These are phyloP conservation scores for Fraxinus latifolia DNA, from an alignment of 305 asterid species.

Conservation along the genomic window DNA sequence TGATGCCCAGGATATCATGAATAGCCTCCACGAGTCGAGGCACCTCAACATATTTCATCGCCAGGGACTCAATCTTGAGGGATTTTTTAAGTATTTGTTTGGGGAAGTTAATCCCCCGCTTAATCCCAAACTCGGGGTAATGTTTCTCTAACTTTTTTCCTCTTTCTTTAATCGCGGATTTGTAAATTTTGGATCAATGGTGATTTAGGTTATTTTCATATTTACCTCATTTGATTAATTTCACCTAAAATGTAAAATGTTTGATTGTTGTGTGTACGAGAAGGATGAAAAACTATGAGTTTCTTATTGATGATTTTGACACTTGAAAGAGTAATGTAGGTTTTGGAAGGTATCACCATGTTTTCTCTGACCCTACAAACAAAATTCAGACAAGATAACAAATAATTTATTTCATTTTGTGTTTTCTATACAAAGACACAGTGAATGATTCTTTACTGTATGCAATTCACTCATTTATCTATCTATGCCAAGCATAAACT, in stretches of 20 bases:
- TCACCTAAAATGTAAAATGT: not conserved
- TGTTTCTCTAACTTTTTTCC: not conserved
- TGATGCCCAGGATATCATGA: conserved; percentile 62
- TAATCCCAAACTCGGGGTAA: conserved; percentile 63
- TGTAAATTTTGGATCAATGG: not conserved
- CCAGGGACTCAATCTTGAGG: conserved; percentile 53
- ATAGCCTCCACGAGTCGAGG: conserved; percentile 35
- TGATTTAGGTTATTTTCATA: not conserved
- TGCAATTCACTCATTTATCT: not conserved
- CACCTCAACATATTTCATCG: conserved; percentile 58
- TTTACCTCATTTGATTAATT: not conserved
- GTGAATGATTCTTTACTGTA: not conserved
- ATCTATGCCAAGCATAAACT: not conserved
- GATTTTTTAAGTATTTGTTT: conserved; percentile 66
- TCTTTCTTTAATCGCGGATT: not conserved
- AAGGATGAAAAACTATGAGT: not conserved
- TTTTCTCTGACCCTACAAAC: not conserved
- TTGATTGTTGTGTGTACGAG: not conserved
- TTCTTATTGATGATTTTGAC: not conserved
- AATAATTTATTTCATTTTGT: not conserved
- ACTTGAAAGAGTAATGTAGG: not conserved
- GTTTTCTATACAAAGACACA: not conserved
- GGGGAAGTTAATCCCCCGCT: conserved; percentile 68
- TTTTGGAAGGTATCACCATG: not conserved
- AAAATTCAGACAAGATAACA: not conserved